Evolutionary conservation across 1,284 basidiomycete species (phyloP).

Genomic region (Ceratobasidium theobromae): DNA sequence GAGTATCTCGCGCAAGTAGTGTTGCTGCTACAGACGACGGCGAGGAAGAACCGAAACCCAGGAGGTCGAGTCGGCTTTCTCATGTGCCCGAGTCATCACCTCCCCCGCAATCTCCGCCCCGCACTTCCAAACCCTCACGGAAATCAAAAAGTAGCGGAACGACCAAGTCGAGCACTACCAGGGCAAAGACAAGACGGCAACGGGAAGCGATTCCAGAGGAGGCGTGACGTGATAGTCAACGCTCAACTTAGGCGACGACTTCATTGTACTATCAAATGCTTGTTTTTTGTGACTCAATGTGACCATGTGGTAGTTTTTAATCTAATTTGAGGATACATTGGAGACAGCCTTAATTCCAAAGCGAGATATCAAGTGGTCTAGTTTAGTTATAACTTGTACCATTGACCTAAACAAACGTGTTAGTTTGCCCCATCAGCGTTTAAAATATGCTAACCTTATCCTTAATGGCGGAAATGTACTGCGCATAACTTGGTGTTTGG

Average conservation of each 20-base stretch:
- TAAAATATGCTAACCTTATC: conserved; percentile 60
- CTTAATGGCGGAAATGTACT: conserved; percentile 79
- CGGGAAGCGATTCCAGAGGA: conserved; percentile 16
- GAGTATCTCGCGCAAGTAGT: conserved; percentile 19
- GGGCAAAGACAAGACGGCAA: conserved; percentile 10
- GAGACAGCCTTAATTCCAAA: too few relatives aligned
- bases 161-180: background rate
- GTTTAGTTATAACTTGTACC: conserved; percentile 34
- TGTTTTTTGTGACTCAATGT: conserved; percentile 13
- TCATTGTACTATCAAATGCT: background rate
- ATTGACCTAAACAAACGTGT: conserved; percentile 32
- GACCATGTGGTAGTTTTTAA: background rate
- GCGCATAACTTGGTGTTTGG: conserved; percentile 91
- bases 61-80: conserved; percentile 12
- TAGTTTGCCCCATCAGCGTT: background rate
- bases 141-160: conserved; percentile 6
- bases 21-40: conserved; percentile 26
- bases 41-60: conserved; percentile 10
- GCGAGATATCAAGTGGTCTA: background rate
- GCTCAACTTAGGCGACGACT: background rate
- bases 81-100: conserved; percentile 13
- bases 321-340: background rate
- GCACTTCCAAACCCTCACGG: background rate
- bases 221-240: background rate
- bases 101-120: conserved; percentile 9